Conservation (phyloP, 2,329 filamentous ascomycete genomes). For the Juglanconis juglandina region DNA sequence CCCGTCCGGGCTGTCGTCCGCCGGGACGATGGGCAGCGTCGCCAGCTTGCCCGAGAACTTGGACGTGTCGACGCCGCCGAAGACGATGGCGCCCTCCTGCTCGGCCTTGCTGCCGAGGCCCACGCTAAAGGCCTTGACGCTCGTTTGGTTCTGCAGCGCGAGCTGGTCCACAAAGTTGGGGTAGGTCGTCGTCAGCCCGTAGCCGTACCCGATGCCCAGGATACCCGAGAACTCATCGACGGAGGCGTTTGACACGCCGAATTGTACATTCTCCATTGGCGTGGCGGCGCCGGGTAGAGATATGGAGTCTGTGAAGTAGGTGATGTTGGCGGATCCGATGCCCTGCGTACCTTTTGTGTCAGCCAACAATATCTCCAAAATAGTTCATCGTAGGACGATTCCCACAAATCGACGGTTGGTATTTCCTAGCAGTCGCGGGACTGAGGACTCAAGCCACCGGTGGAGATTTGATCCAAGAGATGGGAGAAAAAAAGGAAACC, state of each 20-base stretch:
- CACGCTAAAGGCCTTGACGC: conserved; percentile 61
- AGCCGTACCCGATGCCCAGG: conserved; percentile 70
- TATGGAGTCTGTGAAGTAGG: conserved; percentile 47
- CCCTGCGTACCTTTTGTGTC: conserved; percentile 24
- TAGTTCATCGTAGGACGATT: no score
- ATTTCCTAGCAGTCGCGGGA: no score
- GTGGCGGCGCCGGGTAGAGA: conserved; percentile 37
- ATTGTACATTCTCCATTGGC: conserved; percentile 53
- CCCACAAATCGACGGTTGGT: no score
- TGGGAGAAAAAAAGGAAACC: no score
- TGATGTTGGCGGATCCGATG: conserved; percentile 48
- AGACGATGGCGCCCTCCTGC: conserved; percentile 61
- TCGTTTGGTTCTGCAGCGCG: conserved; percentile 48
- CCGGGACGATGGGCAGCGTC: conserved; percentile 58
- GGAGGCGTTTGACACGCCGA: conserved; percentile 58
- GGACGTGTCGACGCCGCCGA: conserved; percentile 63
- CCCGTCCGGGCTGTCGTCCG: conserved; percentile 51
- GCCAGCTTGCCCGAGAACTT: conserved; percentile 61
- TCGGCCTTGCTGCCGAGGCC: conserved; percentile 61
- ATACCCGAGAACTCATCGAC: conserved; percentile 55
- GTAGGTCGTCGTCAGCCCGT: conserved; percentile 44
- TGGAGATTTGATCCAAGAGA: no score
- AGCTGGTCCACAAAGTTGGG: conserved; percentile 52
- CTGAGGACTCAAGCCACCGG: no score
- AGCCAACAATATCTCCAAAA: no score